These are phyloP conservation scores for Entomophthora muscae DNA, from an alignment of 371 early-diverging fungal genomes.

Conservation along the genomic window DNA sequence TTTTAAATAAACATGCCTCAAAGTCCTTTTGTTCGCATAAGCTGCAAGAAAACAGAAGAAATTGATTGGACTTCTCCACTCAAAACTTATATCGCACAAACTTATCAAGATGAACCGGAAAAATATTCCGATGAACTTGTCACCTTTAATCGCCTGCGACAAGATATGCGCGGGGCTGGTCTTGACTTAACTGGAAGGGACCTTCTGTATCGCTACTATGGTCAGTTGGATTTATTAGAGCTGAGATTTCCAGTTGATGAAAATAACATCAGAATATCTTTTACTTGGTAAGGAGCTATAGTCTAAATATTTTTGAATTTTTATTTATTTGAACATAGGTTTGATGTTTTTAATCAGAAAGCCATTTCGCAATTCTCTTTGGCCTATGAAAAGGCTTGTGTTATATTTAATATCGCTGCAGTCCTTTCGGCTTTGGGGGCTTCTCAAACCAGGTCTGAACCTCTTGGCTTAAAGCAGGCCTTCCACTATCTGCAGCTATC, in stretches of 20 bases:
- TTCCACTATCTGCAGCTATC: slow-evolving; percentile 82
- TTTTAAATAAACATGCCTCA: slow-evolving; percentile 13
- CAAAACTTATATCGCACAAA: slow-evolving; percentile 56
- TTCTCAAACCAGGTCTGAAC: slow-evolving; percentile 49
- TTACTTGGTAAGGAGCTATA: slow-evolving; percentile 91
- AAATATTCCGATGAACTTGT: slow-evolving; percentile 69
- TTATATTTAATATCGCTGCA: slow-evolving; percentile 85
- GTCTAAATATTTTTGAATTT: neutral
- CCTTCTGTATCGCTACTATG: slow-evolving; percentile 85
- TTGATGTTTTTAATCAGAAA: slow-evolving; percentile 59
- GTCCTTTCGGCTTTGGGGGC: slow-evolving; percentile 50
- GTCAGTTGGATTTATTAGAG: slow-evolving; percentile 87
- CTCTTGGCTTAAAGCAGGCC: slow-evolving; percentile 54
- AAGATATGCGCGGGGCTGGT: slow-evolving; percentile 88
- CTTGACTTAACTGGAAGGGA: slow-evolving; percentile 81
- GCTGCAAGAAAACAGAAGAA: slow-evolving; percentile 60
- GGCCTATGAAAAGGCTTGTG: slow-evolving; percentile 90
- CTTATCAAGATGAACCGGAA: slow-evolving; percentile 84
- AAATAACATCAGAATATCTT: slow-evolving; percentile 65
- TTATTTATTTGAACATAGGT: slow-evolving; percentile 29
- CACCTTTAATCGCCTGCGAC: slow-evolving; percentile 71
- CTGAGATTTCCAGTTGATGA: slow-evolving; percentile 83
- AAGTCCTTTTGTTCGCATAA: slow-evolving; percentile 9
- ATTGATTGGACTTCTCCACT: slow-evolving; percentile 74
- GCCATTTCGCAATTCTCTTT: slow-evolving; percentile 62